Evolutionary conservation across 2,329 filamentous ascomycete species (phyloP).

Genomic region (Keithomyces neogunnii): DNA sequence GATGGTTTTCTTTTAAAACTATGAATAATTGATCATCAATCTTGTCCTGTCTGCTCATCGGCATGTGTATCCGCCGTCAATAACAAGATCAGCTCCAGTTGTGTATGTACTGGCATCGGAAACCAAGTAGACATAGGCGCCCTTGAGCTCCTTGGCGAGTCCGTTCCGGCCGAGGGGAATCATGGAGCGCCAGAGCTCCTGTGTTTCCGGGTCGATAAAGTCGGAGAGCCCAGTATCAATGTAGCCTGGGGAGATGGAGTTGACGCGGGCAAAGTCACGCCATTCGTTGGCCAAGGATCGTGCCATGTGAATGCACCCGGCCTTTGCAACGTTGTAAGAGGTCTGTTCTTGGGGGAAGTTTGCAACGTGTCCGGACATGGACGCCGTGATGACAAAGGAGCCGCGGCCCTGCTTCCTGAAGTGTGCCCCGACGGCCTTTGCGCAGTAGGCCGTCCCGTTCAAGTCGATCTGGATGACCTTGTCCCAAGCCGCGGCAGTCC

Average conservation of each 20-base stretch:
- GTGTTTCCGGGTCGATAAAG: slow-evolving; percentile 57
- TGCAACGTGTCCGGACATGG: slow-evolving; percentile 63
- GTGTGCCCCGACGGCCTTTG: slow-evolving; percentile 53
- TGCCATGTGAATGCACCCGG: slow-evolving; percentile 41
- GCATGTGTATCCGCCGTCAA: slow-evolving; percentile 61
- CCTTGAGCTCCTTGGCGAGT: slow-evolving; percentile 61
- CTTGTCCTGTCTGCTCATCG: slow-evolving; percentile 24
- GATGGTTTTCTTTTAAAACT: too few relatives aligned
- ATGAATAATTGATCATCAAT: too few relatives aligned
- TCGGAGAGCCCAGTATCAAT: slow-evolving; percentile 60
- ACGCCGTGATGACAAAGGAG: slow-evolving; percentile 60
- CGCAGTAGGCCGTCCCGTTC: slow-evolving; percentile 61
- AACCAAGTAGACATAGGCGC: slow-evolving; percentile 69
- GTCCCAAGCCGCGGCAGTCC: slow-evolving; percentile 57
- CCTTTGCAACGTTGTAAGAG: slow-evolving; percentile 58
- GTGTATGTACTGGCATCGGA: slow-evolving; percentile 69
- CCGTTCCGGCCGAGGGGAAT: slow-evolving; percentile 67
- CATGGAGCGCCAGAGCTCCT: slow-evolving; percentile 65
- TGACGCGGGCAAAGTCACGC: slow-evolving; percentile 58
- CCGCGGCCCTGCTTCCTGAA: slow-evolving; percentile 57
- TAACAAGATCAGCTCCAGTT: slow-evolving; percentile 60
- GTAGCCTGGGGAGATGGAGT: slow-evolving; percentile 59
- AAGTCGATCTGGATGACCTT: slow-evolving; percentile 56
- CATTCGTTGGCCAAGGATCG: slow-evolving; percentile 52
- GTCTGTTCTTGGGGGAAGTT: slow-evolving; percentile 63